Base-by-base conservation (phyloP, 1,139 yeast species). In the Suhomyces anneliseae region DNA sequence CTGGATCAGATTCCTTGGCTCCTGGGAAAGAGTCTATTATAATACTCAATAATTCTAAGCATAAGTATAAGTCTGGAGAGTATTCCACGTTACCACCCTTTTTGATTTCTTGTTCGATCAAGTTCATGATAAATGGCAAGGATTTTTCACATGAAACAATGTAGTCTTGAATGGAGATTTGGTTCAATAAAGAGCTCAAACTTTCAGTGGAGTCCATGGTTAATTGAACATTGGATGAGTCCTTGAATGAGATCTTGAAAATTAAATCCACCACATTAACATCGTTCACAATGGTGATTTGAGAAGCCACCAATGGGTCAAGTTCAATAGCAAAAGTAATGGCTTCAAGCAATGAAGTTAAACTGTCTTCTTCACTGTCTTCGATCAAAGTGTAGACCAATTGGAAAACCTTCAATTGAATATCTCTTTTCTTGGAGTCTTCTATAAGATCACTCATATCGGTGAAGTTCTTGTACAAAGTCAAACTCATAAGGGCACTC, bases 321-420 rank as follows among this genome's bases (percentile, higher is more conserved):
- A 79, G 68, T 48, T 77, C 68, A 48, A 87, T 72, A 2, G 85
- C 79, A 9, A 76, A 73, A 1, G 83, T 74, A 29, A 87, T 66
- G 0, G 87, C 80, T 60, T 90, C 97, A n/a, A 89, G 76, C 42
- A 90, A 66, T 40, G 87, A 75, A 0, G 93, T 81, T 29, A 89
- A 83, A 0, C 96, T 81, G 57, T 92, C 98, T 42, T 89, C 97
- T 43, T 83, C 88, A 1, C 95, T 81, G 1, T 82, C 86, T 1
- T 76, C 79, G 3, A 79, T 62, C n/a, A 90, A 64, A 2, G 76
- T 62, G 2, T 66, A 52, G 2, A 64, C 63, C 7, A 70, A 53
- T 27, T 60, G 56, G 54, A 74, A 65, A 10, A 74, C 59, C 3
- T 59, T 54, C 8, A 47, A 43, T 54, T 74, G 79, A 7, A 62